Percentiles rank a stretch among this genome's conserved stretches.
Conservation (phyloP, 129 eudicot species). For the Scalesia atractyloides region DNA sequence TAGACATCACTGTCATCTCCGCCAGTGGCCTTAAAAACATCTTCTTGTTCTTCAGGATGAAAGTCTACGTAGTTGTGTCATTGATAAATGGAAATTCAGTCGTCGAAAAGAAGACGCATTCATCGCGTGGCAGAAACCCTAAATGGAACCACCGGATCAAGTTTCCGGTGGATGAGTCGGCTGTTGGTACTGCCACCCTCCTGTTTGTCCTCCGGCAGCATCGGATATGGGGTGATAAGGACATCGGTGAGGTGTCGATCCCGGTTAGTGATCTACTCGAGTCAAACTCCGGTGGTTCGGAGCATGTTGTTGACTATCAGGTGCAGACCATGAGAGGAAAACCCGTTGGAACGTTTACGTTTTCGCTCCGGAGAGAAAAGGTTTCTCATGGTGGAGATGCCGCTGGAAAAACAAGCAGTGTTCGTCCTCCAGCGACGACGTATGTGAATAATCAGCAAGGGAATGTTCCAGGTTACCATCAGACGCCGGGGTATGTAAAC, state of each 20-base stretch:
- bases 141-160: slow-evolving; percentile 47
- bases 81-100: slow-evolving; percentile 37
- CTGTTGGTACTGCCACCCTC: slow-evolving; percentile 38
- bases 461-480: slow-evolving; percentile 9
- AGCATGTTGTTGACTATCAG: slow-evolving; percentile 37
- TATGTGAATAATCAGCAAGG: slow-evolving; percentile 25
- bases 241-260: slow-evolving; percentile 46
- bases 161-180: slow-evolving; percentile 46
- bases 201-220: slow-evolving; percentile 37
- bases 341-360: slow-evolving; percentile 38
- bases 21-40: slow-evolving; percentile 39
- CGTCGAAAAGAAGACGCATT: slow-evolving; percentile 41
- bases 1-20: slow-evolving; percentile 51
- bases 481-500: slow-evolving; percentile 22
- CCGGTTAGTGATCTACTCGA: slow-evolving; percentile 44
- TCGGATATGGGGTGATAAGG: slow-evolving; percentile 34
- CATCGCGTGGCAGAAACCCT: slow-evolving; percentile 34
- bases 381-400: background rate
- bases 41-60: slow-evolving; percentile 35
- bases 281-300: slow-evolving; percentile 16
- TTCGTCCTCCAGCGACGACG: slow-evolving; percentile 14
- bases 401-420: background rate
- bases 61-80: slow-evolving; percentile 42
- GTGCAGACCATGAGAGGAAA: slow-evolving; percentile 27
- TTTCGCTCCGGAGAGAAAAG: slow-evolving; percentile 35